phyloP scores from a whole-genome alignment of 306 rosid genomes.

The Fragaria ananassa region DNA sequence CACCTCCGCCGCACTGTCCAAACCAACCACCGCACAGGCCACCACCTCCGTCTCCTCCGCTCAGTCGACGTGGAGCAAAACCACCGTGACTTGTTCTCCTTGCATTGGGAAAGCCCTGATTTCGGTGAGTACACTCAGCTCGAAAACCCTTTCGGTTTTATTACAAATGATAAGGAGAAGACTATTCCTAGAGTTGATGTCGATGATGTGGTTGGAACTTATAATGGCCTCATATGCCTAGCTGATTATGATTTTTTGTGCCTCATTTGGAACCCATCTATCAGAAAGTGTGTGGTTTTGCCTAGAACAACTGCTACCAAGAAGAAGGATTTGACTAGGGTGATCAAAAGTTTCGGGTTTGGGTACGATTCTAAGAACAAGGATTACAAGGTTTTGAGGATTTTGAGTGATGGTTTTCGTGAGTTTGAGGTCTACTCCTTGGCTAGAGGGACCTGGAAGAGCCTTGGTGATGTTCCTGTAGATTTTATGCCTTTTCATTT shows the following conservation, averaged over 20 bases:
- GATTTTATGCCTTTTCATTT: no score
- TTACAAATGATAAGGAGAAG: background rate
- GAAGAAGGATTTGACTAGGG: background rate
- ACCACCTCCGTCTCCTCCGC: background rate
- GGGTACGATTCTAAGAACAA: background rate
- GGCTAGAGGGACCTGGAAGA: background rate
- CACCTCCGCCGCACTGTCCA: background rate
- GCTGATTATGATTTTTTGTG: background rate
- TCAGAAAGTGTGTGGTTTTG: background rate
- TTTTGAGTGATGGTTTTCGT: background rate
- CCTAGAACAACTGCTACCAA: background rate
- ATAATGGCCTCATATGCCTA: background rate
- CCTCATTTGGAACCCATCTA: background rate
- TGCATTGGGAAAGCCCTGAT: background rate
- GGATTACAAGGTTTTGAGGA: background rate
- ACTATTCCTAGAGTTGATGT: background rate
- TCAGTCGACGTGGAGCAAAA: background rate
- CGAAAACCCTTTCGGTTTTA: background rate
- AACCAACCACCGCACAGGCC: background rate
- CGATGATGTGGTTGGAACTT: no score
- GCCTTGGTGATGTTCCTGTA: background rate
- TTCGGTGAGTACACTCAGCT: background rate
- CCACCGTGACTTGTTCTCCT: background rate
- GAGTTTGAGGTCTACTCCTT: slow-evolving; percentile 1
- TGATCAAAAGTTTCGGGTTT: background rate